Evolutionary conservation across 768 basidiomycete genomes (phyloP).

Genomic region (Termitomyces sp.): DNA sequence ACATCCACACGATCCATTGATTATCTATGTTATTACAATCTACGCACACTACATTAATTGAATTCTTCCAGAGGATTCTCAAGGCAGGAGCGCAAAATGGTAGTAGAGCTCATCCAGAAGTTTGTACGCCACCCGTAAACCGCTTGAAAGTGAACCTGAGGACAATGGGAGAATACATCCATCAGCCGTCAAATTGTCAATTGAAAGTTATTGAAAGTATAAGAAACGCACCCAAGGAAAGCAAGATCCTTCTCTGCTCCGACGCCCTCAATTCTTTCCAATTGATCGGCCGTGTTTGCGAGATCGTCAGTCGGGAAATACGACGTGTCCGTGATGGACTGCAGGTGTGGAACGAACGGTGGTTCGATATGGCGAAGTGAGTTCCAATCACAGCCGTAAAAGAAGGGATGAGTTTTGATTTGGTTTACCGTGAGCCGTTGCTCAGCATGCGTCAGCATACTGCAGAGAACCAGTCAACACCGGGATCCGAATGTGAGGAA

Average conservation of each 20-base stretch:
- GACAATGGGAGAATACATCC: background rate
- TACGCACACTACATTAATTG: background rate
- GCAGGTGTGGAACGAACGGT: conserved; percentile 90
- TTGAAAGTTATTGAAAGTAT: background rate
- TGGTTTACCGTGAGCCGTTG: conserved; percentile 73
- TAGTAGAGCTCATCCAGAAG: conserved; percentile 12
- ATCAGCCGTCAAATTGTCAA: background rate
- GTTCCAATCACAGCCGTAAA: conserved; percentile 93
- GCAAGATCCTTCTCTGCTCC: conserved; percentile 65
- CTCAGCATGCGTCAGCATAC: conserved; percentile 84
- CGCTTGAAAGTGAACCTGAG: conserved; percentile 83
- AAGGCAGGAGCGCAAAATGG: background rate
- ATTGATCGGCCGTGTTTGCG: conserved; percentile 56
- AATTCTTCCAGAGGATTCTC: background rate
- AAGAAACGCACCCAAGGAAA: conserved; percentile 48
- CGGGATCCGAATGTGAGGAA: background rate
- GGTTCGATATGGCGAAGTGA: conserved; percentile 90
- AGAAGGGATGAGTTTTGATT: conserved; percentile 92
- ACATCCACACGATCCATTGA: background rate
- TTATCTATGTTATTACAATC: background rate
- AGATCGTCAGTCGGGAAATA: conserved; percentile 97
- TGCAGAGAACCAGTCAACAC: conserved; percentile 22
- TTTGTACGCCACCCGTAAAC: conserved; percentile 36
- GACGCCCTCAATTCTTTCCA: conserved; percentile 55
- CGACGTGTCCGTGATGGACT: conserved; percentile 88